phyloP scores from a whole-genome alignment of 441 rosid genomes.

The Metrosideros polymorpha region DNA sequence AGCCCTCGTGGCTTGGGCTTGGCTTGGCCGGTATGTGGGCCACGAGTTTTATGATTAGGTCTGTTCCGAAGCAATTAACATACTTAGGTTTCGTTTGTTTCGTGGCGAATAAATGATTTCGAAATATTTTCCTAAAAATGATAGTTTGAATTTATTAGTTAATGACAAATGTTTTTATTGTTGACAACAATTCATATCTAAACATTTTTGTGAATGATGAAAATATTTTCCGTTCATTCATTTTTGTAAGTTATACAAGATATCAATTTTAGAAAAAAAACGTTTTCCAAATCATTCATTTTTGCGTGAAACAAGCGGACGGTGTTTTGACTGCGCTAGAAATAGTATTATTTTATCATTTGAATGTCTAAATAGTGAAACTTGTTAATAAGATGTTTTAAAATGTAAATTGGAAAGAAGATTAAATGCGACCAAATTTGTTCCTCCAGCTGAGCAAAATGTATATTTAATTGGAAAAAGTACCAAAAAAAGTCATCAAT shows the following conservation, averaged over 20 bases:
- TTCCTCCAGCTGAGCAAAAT: not conserved
- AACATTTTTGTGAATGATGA: accelerated
- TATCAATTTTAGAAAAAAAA: accelerated
- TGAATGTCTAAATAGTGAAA: not conserved
- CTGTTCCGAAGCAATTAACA: accelerated
- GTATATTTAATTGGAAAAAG: too few species aligned
- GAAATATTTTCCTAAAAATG: not conserved
- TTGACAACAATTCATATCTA: not conserved
- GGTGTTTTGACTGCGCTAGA: too few species aligned
- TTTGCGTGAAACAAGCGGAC: accelerated
- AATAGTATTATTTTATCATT: not conserved
- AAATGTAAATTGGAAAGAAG: not conserved
- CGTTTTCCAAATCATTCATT: accelerated
- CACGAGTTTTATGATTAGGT: not conserved
- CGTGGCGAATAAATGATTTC: not conserved
- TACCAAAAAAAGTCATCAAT: too few species aligned
- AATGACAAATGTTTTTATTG: not conserved
- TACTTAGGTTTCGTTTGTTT: not conserved
- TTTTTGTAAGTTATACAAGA: accelerated
- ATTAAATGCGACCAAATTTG: not conserved
- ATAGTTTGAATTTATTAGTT: accelerated
- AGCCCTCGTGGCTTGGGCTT: not conserved
- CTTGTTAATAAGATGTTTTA: not conserved
- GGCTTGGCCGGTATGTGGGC: not conserved
- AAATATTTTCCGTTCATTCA: not conserved